These are phyloP conservation scores for Cyphellophora attinorum DNA, from an alignment of 2,329 filamentous ascomycete species.

Conservation along the genomic window DNA sequence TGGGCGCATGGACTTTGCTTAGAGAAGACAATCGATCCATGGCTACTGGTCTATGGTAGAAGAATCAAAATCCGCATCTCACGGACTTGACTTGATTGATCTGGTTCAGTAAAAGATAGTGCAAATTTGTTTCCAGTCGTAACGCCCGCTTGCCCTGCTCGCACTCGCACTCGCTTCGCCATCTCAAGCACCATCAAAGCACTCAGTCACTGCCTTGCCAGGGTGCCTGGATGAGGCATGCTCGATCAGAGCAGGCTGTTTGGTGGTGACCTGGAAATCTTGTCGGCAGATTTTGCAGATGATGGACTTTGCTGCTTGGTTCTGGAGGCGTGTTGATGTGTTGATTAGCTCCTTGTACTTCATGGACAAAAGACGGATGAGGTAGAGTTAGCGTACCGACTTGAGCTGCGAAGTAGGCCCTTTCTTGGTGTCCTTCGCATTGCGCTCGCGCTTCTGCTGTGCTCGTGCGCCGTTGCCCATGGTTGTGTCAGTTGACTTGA, in stretches of 20 bases:
- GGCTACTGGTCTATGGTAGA: too few relatives aligned
- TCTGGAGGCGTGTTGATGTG: slow-evolving; percentile 36
- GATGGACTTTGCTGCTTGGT: slow-evolving; percentile 64
- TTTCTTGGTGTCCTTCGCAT: slow-evolving; percentile 50
- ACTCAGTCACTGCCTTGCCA: slow-evolving; percentile 59
- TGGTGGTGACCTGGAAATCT: slow-evolving; percentile 69
- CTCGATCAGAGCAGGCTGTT: slow-evolving; percentile 59
- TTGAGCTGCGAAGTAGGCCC: slow-evolving; percentile 58
- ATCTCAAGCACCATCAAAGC: slow-evolving; percentile 52
- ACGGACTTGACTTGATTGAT: too few relatives aligned
- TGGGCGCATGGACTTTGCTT: too few relatives aligned
- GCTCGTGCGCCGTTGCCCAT: slow-evolving; percentile 48
- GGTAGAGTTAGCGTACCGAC: slow-evolving; percentile 38
- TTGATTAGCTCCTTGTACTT: slow-evolving; percentile 1
- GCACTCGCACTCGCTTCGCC: too few relatives aligned
- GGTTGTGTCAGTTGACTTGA: background rate
- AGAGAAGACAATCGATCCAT: too few relatives aligned
- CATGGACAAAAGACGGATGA: slow-evolving; percentile 1
- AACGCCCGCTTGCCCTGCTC: too few relatives aligned
- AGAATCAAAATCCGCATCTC: too few relatives aligned
- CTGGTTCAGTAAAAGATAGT: too few relatives aligned
- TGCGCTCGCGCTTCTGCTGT: slow-evolving; percentile 64
- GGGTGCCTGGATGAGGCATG: slow-evolving; percentile 67
- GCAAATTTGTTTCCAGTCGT: too few relatives aligned
- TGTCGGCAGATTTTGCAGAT: slow-evolving; percentile 69